Evolutionary conservation across 2,329 filamentous ascomycete genomes (phyloP).

Genomic region (Sarocladium oryzae): DNA sequence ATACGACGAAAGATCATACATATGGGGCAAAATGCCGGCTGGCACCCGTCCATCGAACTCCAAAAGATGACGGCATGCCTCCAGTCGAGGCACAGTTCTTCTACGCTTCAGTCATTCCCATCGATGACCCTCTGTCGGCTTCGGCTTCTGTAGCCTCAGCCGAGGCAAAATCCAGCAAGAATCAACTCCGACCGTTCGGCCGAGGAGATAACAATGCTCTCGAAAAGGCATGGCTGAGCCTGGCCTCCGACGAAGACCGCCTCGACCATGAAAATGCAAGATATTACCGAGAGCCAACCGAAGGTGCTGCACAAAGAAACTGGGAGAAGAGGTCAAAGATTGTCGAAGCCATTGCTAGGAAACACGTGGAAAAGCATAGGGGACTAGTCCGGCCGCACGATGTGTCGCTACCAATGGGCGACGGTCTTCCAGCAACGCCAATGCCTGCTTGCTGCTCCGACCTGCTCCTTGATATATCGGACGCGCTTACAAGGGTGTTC

Average conservation of each 20-base stretch:
- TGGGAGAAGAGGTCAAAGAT: constrained; percentile 30
- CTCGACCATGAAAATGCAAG: constrained; percentile 37
- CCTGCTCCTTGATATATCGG: constrained; percentile 38
- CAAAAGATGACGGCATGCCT: constrained; percentile 44
- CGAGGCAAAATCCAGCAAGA: constrained; percentile 46
- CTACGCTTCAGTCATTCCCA: constrained; percentile 73
- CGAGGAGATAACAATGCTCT: constrained; percentile 71
- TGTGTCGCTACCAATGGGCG: constrained; percentile 20
- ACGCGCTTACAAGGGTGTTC: constrained; percentile 42
- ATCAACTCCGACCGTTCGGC: constrained; percentile 70
- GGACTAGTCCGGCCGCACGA: constrained; percentile 27
- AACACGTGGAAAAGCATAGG: constrained; percentile 42
- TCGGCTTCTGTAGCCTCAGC: constrained; percentile 42
- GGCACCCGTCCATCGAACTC: constrained; percentile 35
- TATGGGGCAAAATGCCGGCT: constrained; percentile 54
- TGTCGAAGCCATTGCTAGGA: constrained; percentile 35
- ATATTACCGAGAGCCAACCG: constrained; percentile 9
- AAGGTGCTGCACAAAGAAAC: constrained; percentile 27
- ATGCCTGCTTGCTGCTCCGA: constrained; percentile 42
- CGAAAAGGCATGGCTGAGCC: constrained; percentile 67
- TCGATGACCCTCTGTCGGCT: constrained; percentile 81
- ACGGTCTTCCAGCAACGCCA: constrained; percentile 23
- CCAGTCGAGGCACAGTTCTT: constrained; percentile 70
- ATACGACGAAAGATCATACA: constrained; percentile 39
- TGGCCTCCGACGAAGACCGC: constrained; percentile 44